Percentiles rank a stretch among this genome's conserved stretches.
These are phyloP conservation scores for Cercospora zeina DNA, from an alignment of 2,329 filamentous ascomycete genomes.

Conservation along the genomic window DNA sequence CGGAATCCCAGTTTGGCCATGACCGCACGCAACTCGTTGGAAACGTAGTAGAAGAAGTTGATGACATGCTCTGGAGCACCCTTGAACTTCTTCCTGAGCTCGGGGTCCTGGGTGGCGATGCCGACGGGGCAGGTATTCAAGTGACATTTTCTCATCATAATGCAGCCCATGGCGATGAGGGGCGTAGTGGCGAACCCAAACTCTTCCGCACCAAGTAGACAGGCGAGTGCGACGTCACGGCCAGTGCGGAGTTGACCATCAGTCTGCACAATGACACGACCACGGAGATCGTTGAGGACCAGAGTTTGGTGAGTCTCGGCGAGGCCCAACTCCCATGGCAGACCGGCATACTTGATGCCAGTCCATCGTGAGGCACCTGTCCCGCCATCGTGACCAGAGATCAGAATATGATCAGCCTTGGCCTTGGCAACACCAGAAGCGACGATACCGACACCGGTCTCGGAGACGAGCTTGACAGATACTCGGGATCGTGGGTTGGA, in stretches of 20 bases:
- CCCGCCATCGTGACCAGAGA: slow-evolving; percentile 94
- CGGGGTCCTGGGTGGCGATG: slow-evolving; percentile 94
- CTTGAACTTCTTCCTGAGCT: slow-evolving; percentile 87
- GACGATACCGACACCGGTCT: slow-evolving; percentile 96
- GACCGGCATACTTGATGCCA: slow-evolving; percentile 96
- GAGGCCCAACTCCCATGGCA: slow-evolving; percentile 94
- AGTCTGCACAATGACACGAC: slow-evolving; percentile 92
- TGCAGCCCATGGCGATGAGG: slow-evolving; percentile 93
- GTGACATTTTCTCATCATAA: slow-evolving; percentile 79
- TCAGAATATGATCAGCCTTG: slow-evolving; percentile 94
- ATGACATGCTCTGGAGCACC: slow-evolving; percentile 95
- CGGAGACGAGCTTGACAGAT: slow-evolving; percentile 95
- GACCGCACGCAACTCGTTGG: slow-evolving; percentile 92
- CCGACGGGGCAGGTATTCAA: slow-evolving; percentile 83
- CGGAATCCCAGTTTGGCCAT: slow-evolving; percentile 96
- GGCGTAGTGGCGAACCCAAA: slow-evolving; percentile 96
- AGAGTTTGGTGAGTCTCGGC: slow-evolving; percentile 96
- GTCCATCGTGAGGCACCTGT: slow-evolving; percentile 97
- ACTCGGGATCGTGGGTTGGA: slow-evolving; percentile 88
- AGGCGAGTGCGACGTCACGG: slow-evolving; percentile 90
- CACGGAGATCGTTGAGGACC: slow-evolving; percentile 91
- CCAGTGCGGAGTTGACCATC: slow-evolving; percentile 93
- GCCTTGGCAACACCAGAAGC: slow-evolving; percentile 97
- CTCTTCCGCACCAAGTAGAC: slow-evolving; percentile 94
- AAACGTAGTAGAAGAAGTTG: slow-evolving; percentile 98